Evolutionary conservation across 495 filamentous ascomycete species (phyloP).

Genomic region (Podospora bellae-mahoneyi): DNA sequence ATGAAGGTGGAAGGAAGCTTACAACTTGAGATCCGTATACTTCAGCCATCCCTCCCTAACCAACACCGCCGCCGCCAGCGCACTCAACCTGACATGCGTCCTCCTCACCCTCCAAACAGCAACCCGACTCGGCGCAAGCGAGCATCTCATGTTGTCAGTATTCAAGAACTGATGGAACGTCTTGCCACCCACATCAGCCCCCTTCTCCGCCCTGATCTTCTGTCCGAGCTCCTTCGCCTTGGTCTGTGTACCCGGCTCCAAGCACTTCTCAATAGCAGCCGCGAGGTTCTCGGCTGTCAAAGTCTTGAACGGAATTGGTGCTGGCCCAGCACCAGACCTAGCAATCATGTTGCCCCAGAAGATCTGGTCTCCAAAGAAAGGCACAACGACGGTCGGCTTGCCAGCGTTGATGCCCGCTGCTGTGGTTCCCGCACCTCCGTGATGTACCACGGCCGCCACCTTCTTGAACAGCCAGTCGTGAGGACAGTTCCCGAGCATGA

Average conservation of each 20-base stretch:
- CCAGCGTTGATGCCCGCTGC: constrained; percentile 68
- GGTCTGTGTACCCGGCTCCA: constrained; percentile 53
- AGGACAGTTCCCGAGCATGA: constrained; percentile 72
- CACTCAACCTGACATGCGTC: constrained; percentile 60
- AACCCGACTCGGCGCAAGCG: constrained; percentile 58
- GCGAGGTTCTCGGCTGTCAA: constrained; percentile 62
- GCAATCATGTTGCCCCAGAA: constrained; percentile 81
- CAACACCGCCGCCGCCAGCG: constrained; percentile 64
- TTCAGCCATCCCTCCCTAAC: constrained; percentile 59
- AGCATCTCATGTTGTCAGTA: constrained; percentile 58
- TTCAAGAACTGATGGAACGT: constrained; percentile 69
- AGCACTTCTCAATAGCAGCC: constrained; percentile 55
- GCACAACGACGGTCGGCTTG: constrained; percentile 70
- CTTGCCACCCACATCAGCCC: constrained; percentile 58
- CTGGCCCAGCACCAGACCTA: constrained; percentile 66
- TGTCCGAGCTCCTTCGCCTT: constrained; percentile 58
- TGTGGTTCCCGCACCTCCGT: constrained; percentile 79
- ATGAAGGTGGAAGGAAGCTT: constrained; percentile 23
- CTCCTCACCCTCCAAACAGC: constrained; percentile 70
- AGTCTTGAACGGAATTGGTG: constrained; percentile 65
- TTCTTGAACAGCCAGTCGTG: constrained; percentile 81
- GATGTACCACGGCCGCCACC: constrained; percentile 75
- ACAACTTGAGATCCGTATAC: constrained; percentile 67
- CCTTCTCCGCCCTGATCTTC: constrained; percentile 62
- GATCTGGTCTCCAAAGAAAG: constrained; percentile 83